Percentiles rank a stretch among this genome's conserved stretches.
Conservation (phyloP, 202 grass and related monocot species). For the Setaria viridis region DNA sequence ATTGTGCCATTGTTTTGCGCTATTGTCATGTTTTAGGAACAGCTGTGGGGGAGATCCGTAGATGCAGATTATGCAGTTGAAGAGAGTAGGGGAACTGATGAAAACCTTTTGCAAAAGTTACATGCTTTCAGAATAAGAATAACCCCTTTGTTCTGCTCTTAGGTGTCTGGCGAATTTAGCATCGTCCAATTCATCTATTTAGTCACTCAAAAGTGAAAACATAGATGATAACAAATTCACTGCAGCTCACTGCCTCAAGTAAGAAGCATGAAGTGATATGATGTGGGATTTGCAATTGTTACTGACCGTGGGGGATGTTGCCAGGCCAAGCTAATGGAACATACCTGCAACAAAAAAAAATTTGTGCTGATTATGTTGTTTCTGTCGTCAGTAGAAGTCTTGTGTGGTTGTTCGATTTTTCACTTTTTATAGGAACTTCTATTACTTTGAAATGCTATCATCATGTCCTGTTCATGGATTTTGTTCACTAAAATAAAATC, state of each 20-base stretch:
- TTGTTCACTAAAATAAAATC: not conserved
- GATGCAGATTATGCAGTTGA: not conserved
- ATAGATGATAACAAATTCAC: slow-evolving; percentile 4
- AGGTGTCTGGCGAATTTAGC: too few relatives aligned
- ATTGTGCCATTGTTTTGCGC: not conserved
- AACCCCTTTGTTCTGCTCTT: too few relatives aligned
- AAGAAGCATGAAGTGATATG: slow-evolving; percentile 1
- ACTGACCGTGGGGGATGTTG: too few relatives aligned
- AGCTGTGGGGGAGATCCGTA: not conserved
- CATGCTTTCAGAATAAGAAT: too few relatives aligned
- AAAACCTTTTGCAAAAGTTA: too few relatives aligned
- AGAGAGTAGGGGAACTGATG: too few relatives aligned
- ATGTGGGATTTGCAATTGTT: not conserved
- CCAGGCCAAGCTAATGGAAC: slow-evolving; percentile 30
- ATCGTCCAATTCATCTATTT: not conserved
- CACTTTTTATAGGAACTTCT: not conserved
- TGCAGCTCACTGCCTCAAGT: slow-evolving; percentile 27
- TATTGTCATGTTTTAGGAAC: not conserved
- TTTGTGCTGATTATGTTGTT: not conserved
- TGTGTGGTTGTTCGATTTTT: not conserved
- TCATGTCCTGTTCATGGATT: too few relatives aligned
- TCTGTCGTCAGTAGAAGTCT: not conserved
- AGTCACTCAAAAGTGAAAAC: not conserved
- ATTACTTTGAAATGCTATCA: not conserved
- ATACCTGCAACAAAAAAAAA: slow-evolving; percentile 30